These are phyloP conservation scores for Castanea mollissima DNA, from an alignment of 306 rosid species.

Conservation along the genomic window DNA sequence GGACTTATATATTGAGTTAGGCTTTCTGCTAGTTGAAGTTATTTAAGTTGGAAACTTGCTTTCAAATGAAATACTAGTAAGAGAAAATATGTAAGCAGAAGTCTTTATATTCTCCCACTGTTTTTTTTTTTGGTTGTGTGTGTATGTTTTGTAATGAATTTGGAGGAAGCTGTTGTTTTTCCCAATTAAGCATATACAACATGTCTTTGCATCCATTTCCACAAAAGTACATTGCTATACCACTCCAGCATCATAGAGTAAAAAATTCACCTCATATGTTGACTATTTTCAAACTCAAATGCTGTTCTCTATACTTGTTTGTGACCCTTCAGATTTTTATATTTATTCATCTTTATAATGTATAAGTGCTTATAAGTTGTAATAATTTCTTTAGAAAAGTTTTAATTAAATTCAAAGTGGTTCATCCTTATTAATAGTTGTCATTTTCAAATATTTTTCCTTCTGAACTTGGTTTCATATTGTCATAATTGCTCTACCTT, in stretches of 20 bases:
- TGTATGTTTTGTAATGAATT: no score
- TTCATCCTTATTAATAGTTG: neutral
- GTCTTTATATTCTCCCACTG: neutral
- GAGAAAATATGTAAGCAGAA: neutral
- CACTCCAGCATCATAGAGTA: neutral
- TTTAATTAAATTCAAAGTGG: neutral
- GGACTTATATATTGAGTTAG: neutral
- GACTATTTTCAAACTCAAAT: neutral
- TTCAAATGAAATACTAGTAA: neutral
- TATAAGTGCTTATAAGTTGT: neutral
- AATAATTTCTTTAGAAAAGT: neutral
- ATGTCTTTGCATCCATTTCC: no score
- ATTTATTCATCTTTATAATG: neutral
- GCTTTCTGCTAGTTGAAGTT: neutral
- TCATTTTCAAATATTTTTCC: neutral
- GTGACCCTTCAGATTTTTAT: neutral
- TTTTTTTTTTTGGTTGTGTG: no score
- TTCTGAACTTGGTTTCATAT: neutral
- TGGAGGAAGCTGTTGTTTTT: no score
- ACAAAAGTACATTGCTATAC: neutral
- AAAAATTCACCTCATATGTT: neutral
- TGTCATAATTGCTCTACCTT: constrained; percentile 20
- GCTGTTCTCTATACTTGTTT: neutral
- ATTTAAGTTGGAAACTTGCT: neutral
- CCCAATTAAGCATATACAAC: no score